Base-by-base conservation (phyloP, 2,329 filamentous ascomycete genomes). In the Zasmidium cellare region DNA sequence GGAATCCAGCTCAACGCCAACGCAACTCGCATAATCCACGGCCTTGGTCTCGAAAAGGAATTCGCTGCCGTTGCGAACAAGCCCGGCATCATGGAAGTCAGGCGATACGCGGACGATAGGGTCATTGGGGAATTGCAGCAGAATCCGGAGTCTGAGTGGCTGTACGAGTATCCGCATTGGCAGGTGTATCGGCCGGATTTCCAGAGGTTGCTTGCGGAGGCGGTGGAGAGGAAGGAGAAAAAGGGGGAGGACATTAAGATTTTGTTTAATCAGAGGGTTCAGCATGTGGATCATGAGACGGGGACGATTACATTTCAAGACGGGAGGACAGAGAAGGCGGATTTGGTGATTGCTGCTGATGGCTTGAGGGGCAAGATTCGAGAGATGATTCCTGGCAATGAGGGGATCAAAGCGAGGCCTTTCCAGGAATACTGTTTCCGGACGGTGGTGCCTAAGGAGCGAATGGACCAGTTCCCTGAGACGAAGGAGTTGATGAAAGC, bases 331-430 rank as follows among this genome's bases (percentile, higher is more conserved):
- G 14, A 38, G 22, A 28, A n/a, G 9, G 46, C 53, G 9, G 59
- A 62, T 22, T 24, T 62, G 16, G 52, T 64, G n/a, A 50, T 64
- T 16, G 59, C 25, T 11, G 62, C 59, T 24, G 62, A 64, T 48
- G 25, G 28, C 2, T 20, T 55, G 46, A 45, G 47, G 18, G 45
- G 45, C 16, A 25, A 54, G 45, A 3, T 55, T 14, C 14, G 28
- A 16, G 24, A 47, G 16, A 46, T 23, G 11, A 53, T 53, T 46
- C 41, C 51, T 9, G 51, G 45, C 3, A 46, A 53, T 31, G 22
- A 28, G 2, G 51, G 51, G 0, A 19, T 53, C 19, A 28, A 55
- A n/a, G 54, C 54, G 2, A 38, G 25, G 23, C 19, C 58, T 20
- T 60, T 53, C 38, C 51, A 46, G n/a, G 58, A 60, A 23, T 49